phyloP scores from a whole-genome alignment of 2,329 filamentous ascomycete genomes.

The Cercospora zeina region DNA sequence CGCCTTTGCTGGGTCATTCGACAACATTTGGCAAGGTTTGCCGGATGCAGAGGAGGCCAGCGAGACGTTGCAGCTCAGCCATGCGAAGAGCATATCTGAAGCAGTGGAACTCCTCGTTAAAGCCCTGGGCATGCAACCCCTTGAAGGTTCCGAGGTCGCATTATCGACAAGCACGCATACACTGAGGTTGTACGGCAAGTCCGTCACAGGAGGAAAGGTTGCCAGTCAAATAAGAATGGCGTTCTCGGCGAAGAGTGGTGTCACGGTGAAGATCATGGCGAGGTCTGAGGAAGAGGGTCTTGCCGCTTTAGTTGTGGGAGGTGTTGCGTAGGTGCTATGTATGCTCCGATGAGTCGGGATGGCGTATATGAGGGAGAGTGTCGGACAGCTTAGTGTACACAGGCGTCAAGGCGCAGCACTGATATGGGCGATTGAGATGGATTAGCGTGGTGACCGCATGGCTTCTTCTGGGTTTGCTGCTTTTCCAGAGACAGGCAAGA shows the following conservation, averaged over 20 bases:
- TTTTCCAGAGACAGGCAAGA: slow-evolving; percentile 7
- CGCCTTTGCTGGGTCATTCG: slow-evolving; percentile 91
- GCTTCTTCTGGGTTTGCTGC: not conserved
- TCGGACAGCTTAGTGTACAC: not conserved
- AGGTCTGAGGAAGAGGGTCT: slow-evolving; percentile 91
- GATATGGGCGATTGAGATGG: not conserved
- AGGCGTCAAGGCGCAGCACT: slow-evolving; percentile 9
- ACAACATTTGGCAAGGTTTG: slow-evolving; percentile 78
- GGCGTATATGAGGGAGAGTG: not conserved
- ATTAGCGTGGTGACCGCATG: slow-evolving; percentile 5
- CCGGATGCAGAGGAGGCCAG: slow-evolving; percentile 83
- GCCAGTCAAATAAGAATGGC: slow-evolving; percentile 89
- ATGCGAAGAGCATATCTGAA: slow-evolving; percentile 92
- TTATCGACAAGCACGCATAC: slow-evolving; percentile 88
- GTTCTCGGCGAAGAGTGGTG: slow-evolving; percentile 85
- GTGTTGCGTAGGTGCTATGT: slow-evolving; percentile 64
- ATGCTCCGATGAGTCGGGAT: not conserved
- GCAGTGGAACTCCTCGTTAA: slow-evolving; percentile 89
- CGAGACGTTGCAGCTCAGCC: slow-evolving; percentile 84
- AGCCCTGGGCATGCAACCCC: slow-evolving; percentile 82
- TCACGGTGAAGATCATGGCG: slow-evolving; percentile 93
- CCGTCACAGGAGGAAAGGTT: slow-evolving; percentile 83
- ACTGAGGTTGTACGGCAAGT: slow-evolving; percentile 95
- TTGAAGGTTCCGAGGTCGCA: slow-evolving; percentile 91
- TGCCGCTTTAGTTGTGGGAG: slow-evolving; percentile 78